Evolutionary conservation across 176 grass and related monocot genomes (phyloP), one percentile per base, ranked within the genome.

Genomic region (Phoenix roebelenii): DNA sequence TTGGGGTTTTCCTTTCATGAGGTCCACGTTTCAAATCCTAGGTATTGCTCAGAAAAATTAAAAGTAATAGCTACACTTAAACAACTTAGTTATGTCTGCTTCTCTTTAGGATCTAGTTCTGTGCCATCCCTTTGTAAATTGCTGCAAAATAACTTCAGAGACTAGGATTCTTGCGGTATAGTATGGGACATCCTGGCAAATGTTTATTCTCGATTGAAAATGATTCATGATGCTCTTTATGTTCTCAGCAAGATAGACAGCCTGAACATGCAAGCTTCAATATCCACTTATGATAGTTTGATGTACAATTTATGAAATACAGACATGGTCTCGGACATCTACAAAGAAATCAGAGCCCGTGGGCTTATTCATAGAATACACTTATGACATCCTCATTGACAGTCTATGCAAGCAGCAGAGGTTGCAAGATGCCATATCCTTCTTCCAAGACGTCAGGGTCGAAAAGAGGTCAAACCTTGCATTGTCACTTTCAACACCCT

Each of bases 171-270:
- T 28, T 70, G 18, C 17, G 7, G 39, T 23, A 66, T 73, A 73
- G 39, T 92, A 18, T 98, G 87, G 93, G 79, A 92, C 76, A 76
- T 76, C 74, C 73, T 92, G 63, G 93, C 93, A 81, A 74, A 71
- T 68, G 77, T 63, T 66, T 98, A 85, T 64, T 66, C 79, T 67
- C 85, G 69, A 76, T 68, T 68, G 17, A 52, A 92, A 73, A 79
- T 80, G 81, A 73, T 83, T 67, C 70, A 74, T 55, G 87, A 92
- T 85, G 79, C 67, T 28, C 84, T 91, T 51, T 89, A 92, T 12
- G 23, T 89, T 63, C 74, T 98, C 57, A 83, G 74, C 72, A 76
- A 85, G 76, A 98, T 92, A 87, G 83, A 66, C n/a, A n/a, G n/a
- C n/a, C n/a, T n/a, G n/a, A n/a, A n/a, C n/a, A n/a, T n/a, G 63